Conservation (phyloP, 176 grass and related monocot genomes). For the Saccharum spontaneum region DNA sequence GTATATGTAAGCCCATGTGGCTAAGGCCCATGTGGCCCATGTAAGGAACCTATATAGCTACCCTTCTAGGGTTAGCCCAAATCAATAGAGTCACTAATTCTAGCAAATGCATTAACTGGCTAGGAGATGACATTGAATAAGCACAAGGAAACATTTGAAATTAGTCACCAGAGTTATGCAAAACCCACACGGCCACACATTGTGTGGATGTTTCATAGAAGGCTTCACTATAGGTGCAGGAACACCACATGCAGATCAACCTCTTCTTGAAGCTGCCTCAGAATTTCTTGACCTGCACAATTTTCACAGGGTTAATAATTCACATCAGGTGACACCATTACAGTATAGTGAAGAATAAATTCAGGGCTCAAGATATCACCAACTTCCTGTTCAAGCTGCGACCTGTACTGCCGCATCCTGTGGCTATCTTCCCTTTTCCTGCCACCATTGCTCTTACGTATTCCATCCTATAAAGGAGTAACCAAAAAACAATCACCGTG, state of each 20-base stretch:
- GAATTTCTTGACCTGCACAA: slow-evolving; percentile 62
- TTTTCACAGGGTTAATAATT: slow-evolving; percentile 12
- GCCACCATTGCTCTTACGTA: too few relatives aligned
- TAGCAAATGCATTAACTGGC: too few relatives aligned
- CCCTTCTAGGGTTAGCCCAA: too few relatives aligned
- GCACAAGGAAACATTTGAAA: not conserved
- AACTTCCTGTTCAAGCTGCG: slow-evolving; percentile 71
- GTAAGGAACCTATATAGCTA: too few relatives aligned
- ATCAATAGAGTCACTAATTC: too few relatives aligned
- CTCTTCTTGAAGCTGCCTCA: slow-evolving; percentile 81
- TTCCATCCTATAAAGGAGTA: too few relatives aligned
- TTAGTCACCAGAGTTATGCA: not conserved
- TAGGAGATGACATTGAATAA: too few relatives aligned
- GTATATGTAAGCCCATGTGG: too few relatives aligned
- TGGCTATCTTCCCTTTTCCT: too few relatives aligned
- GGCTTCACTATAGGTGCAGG: slow-evolving; percentile 43
- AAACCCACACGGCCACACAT: slow-evolving; percentile 33
- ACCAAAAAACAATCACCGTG: too few relatives aligned
- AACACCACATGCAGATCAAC: slow-evolving; percentile 72
- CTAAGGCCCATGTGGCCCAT: too few relatives aligned
- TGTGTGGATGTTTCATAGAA: slow-evolving; percentile 65
- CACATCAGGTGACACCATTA: not conserved
- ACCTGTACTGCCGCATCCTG: not conserved
- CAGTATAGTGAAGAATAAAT: not conserved
- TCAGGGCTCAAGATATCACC: slow-evolving; percentile 11